A percentile compares a stretch with the other conserved stretches of the same genome.
Evolutionary conservation across 2,329 filamentous ascomycete genomes (phyloP).

Genomic region (Seiridium cupressi): DNA sequence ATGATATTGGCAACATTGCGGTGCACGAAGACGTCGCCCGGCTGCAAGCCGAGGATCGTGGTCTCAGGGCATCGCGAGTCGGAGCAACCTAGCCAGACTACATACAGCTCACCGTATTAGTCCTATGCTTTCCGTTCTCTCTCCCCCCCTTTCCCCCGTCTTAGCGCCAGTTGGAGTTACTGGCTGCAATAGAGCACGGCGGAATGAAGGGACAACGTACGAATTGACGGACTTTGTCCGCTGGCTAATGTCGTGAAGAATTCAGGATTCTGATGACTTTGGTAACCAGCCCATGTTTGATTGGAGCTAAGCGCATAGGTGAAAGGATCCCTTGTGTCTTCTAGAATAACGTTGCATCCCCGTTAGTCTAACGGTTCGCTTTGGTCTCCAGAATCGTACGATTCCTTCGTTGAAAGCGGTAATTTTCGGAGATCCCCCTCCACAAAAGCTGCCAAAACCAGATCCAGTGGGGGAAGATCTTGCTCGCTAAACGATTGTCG

Average conservation of each 20-base stretch:
- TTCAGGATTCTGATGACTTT: constrained; percentile 62
- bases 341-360: neutral
- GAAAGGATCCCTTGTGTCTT: constrained; percentile 52
- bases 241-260: constrained; percentile 68
- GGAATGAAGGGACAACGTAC: constrained; percentile 34
- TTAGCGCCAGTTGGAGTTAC: too few species aligned
- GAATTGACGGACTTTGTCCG: constrained; percentile 65
- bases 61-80: constrained; percentile 85
- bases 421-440: constrained; percentile 3
- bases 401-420: neutral
- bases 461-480: constrained; percentile 1
- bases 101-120: neutral
- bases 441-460: constrained; percentile 1
- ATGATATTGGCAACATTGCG: constrained; percentile 89
- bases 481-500: neutral
- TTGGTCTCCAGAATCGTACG: constrained; percentile 2
- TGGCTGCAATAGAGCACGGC: too few species aligned
- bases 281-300: constrained; percentile 67
- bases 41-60: constrained; percentile 72
- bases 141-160: too few species aligned
- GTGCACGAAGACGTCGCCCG: constrained; percentile 85
- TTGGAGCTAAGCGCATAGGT: constrained; percentile 66
- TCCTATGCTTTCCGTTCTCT: too few species aligned
- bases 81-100: constrained; percentile 83
- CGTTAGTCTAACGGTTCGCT: neutral